Evolutionary conservation across 345 rosid species (phyloP).

Genomic region (Citrus sinensis): DNA sequence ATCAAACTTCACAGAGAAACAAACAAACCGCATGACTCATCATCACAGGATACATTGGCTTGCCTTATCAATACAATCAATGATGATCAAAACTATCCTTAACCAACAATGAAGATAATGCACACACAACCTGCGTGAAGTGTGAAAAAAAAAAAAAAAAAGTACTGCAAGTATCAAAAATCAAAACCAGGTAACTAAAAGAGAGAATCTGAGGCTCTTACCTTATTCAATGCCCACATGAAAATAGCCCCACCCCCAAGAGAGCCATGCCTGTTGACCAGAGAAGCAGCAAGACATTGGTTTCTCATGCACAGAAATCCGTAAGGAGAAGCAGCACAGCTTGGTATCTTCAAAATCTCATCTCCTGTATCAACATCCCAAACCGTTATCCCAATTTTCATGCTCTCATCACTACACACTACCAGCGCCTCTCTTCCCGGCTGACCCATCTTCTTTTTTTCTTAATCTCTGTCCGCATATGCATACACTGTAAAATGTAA

Average conservation of each 20-base stretch:
- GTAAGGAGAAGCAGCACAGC: conserved; percentile 45
- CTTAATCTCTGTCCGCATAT: neutral
- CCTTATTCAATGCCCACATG: conserved; percentile 49
- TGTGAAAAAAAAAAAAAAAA: neutral
- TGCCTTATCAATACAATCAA: neutral
- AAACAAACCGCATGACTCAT: neutral
- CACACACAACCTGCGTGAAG: too few species aligned
- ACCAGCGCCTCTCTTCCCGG: conserved; percentile 31
- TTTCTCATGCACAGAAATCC: conserved; percentile 35
- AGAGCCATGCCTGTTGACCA: conserved; percentile 39
- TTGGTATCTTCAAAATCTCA: conserved; percentile 37
- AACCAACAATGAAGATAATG: too few species aligned
- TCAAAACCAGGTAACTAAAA: neutral
- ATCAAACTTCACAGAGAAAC: neutral
- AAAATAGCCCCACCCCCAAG: conserved; percentile 45
- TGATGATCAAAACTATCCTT: neutral
- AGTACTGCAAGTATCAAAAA: neutral
- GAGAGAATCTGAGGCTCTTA: neutral
- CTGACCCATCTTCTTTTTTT: conserved; percentile 11
- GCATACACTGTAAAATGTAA: too few species aligned
- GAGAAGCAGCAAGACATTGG: conserved; percentile 46
- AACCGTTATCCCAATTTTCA: conserved; percentile 34
- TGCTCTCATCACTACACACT: conserved; percentile 39
- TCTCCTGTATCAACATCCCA: conserved; percentile 44
- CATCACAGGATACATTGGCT: too few species aligned